These are phyloP conservation scores for Fragilaria radians DNA, from an alignment of 108 stramenopile genomes.

Conservation along the genomic window DNA sequence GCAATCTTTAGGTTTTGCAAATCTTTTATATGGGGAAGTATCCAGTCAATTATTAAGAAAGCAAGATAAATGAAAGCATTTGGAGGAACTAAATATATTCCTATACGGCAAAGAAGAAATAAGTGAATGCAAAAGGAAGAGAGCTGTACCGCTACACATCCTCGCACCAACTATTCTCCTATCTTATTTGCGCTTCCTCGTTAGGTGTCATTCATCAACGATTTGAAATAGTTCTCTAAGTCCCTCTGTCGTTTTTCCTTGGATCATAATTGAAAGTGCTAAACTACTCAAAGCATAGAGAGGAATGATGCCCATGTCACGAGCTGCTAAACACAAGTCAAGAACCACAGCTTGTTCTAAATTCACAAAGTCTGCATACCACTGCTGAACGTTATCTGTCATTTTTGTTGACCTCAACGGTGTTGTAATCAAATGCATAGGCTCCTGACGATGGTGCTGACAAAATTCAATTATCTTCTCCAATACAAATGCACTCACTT, in stretches of 20 bases:
- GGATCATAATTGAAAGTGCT: slow-evolving; percentile 58
- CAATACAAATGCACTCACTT: slow-evolving; percentile 88
- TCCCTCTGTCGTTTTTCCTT: slow-evolving; percentile 91
- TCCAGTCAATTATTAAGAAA: no score
- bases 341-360: slow-evolving; percentile 67
- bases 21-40: no score
- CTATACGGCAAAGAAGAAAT: no score
- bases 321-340: slow-evolving; percentile 76
- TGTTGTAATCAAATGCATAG: slow-evolving; percentile 95
- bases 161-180: slow-evolving; percentile 92
- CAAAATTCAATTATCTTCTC: slow-evolving; percentile 98
- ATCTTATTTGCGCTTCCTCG: slow-evolving; percentile 87
- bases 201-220: slow-evolving; percentile 89
- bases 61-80: no score
- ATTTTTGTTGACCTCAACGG: slow-evolving; percentile 91
- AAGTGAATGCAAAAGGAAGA: no score
- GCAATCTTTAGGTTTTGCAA: no score
- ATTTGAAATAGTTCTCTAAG: slow-evolving; percentile 95
- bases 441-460: slow-evolving; percentile 80
- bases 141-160: no score
- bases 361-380: slow-evolving; percentile 94
- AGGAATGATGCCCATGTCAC: slow-evolving; percentile 80
- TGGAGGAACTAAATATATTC: no score
- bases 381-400: slow-evolving; percentile 91
- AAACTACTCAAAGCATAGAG: slow-evolving; percentile 74